Evolutionary conservation across 225 moss, liverwort and hornwort species (phyloP), one percentile per base, ranked within the genome.

Genomic region (Sphagnum tenellum): DNA sequence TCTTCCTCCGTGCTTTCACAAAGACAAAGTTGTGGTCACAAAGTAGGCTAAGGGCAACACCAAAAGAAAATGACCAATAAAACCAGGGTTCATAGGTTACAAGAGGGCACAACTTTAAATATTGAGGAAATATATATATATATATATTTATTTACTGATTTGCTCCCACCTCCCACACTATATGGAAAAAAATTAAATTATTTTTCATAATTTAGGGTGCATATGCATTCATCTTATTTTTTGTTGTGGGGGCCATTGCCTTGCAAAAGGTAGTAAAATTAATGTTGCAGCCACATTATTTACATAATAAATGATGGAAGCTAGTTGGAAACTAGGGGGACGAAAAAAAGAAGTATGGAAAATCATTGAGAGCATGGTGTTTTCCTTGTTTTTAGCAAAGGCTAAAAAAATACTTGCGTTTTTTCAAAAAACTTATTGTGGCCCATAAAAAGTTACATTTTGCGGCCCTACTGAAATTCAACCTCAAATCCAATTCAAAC

Each of bases 351-450:
- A 59, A 49, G 58, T 67, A 67, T 5, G 7, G 48, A 67, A 49
- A 67, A 57, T 67, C 67, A 59, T 68, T 68, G 8, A 57, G 49
- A 14, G 58, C 67, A 50, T n/a, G n/a, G 58, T 64, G 48, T 12
- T 67, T 59, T 59, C 49, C 14, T 59, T 59, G 2, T 59, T 67
- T 50, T 10, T 50, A 59, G 49, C 11, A 59, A 14, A 49, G 29
- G 59, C 58, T 14, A 59, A 59, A 55, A 58, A 58, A 58, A 58
- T 58, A 58, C 14, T 44, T 58, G 58, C 58, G 14, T n/a, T n/a
- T n/a, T n/a, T n/a, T n/a, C n/a, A 58, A 12, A 12, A 58, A 12
- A 12, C 5, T 58, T 58, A 58, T 58, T n/a, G 58, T n/a, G 58
- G 12, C 58, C 58, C 58, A n/a, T n/a, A n/a, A 58, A 58, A 58